Evolutionary conservation across 805 yeast genomes (phyloP).

Genomic region (Saccharomycodes ludwigii): DNA sequence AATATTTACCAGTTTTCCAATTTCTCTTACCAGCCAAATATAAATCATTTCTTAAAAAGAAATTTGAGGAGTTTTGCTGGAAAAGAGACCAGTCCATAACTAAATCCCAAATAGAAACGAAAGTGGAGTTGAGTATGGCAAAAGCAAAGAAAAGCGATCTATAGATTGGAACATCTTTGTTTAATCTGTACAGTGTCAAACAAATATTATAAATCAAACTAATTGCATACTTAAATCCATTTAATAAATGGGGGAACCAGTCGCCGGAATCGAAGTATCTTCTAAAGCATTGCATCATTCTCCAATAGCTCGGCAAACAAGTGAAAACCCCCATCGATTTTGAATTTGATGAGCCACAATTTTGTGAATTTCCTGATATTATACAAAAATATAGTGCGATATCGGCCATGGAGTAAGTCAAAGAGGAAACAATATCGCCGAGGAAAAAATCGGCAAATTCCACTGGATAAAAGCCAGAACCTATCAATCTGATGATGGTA

Average conservation of each 20-base stretch:
- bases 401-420: slow-evolving; percentile 81
- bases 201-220: slow-evolving; percentile 58
- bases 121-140: slow-evolving; percentile 61
- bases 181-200: slow-evolving; percentile 57
- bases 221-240: slow-evolving; percentile 63
- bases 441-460: slow-evolving; percentile 89
- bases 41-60: slow-evolving; percentile 57
- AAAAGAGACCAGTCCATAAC: slow-evolving; percentile 93
- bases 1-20: slow-evolving; percentile 23
- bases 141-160: no score
- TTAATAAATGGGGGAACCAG: slow-evolving; percentile 92
- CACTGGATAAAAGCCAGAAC: slow-evolving; percentile 86
- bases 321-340: slow-evolving; percentile 72
- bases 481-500: slow-evolving; percentile 56
- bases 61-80: slow-evolving; percentile 48
- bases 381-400: slow-evolving; percentile 77
- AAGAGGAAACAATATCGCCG: slow-evolving; percentile 83
- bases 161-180: slow-evolving; percentile 11
- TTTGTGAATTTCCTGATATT: slow-evolving; percentile 41
- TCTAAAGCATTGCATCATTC: slow-evolving; percentile 79
- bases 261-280: slow-evolving; percentile 91
- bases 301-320: slow-evolving; percentile 79
- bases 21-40: slow-evolving; percentile 37
- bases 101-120: slow-evolving; percentile 74
- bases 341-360: slow-evolving; percentile 73